phyloP scores from a whole-genome alignment of 2,329 filamentous ascomycete species.

The Colletotrichum cereale region DNA sequence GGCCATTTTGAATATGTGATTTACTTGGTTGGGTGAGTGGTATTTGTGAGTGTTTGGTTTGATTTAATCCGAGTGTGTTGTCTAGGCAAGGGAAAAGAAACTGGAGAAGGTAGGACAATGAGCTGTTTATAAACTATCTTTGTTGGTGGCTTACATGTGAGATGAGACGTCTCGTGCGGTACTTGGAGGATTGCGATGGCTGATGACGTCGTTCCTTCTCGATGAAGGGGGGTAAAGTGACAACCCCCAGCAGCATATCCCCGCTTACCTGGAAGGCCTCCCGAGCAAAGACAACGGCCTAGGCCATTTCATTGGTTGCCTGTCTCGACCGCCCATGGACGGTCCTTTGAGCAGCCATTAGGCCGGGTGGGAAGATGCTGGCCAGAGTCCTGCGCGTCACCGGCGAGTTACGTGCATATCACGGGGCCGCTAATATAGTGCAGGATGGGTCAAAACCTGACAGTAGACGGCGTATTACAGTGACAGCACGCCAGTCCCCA shows the following conservation, averaged over 20 bases:
- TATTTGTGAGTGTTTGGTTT: conserved; percentile 3
- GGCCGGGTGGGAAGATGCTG: conserved; percentile 16
- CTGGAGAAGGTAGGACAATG: background rate
- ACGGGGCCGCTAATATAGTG: conserved; percentile 17
- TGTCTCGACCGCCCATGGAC: conserved; percentile 13
- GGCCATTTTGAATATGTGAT: conserved; percentile 24
- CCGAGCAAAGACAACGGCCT: conserved; percentile 16
- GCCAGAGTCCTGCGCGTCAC: conserved; percentile 34
- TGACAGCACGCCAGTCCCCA: conserved; percentile 24
- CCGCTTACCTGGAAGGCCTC: conserved; percentile 35
- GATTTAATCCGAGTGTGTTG: conserved; percentile 9
- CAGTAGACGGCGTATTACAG: conserved; percentile 7
- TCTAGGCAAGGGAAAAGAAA: background rate
- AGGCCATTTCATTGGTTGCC: conserved; percentile 22
- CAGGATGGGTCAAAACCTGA: conserved; percentile 29
- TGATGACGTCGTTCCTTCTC: conserved; percentile 35
- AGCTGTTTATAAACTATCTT: conserved; percentile 33
- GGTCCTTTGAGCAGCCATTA: conserved; percentile 16
- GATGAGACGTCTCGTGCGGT: conserved; percentile 24
- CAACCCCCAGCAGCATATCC: conserved; percentile 19
- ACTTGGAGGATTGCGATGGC: conserved; percentile 33
- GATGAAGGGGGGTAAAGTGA: conserved; percentile 20
- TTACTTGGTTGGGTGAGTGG: conserved; percentile 15
- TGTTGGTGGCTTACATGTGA: conserved; percentile 33
- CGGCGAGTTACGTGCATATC: conserved; percentile 29